Evolutionary conservation across 2,329 filamentous ascomycete genomes (phyloP), one percentile per base, ranked within the genome.

Genomic region (Taxawa tesnikishii): DNA sequence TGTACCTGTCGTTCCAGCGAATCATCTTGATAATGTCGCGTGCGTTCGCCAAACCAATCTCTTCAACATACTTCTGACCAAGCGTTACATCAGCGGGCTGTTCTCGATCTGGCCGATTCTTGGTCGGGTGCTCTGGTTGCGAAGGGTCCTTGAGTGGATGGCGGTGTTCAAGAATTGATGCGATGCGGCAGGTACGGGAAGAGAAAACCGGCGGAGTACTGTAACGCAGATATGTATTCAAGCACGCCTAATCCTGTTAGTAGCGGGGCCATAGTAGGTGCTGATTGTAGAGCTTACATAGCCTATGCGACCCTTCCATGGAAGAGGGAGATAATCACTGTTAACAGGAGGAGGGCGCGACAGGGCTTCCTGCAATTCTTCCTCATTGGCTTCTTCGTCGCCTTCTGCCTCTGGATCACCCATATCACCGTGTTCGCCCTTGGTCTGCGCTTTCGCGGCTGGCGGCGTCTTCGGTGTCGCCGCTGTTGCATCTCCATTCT

Each of bases 1-100:
- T 78, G 42, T 88, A 94, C 43, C 75, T 81, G 42, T 92, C 79
- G 49, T 96, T 94, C 88, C 88, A 96, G 2, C 75, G 70, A 6
- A 94, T 49, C 73, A 94, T 83, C 55, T 92, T 93, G 36, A 70
- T 60, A 18, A 94, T 73, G 45, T 96, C 88, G 25, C 73, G 68
- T 1, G 82, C 80, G 54, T 96, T 96, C 11, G 81, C 74, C 8
- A 94, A 54, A 0, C 85, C 83, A 2, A 96, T 55, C 0, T 70
- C 66, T 52, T 94, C 75, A 0, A 94, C 74, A 42, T 79, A 94
- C 38, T 63, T 65, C 37, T 75, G 68, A 1, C 87, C 87, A 4
- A 75, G 67, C 17, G 67, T 68, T 3, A 75, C 46, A 39, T 83
- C 73, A 0, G 82, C 67, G 1, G 78, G 69, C 48, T 85, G 62